A percentile compares a stretch with the other conserved stretches of the same genome.
Evolutionary conservation across 768 basidiomycete species (phyloP).

Genomic region (Suillus paluster): DNA sequence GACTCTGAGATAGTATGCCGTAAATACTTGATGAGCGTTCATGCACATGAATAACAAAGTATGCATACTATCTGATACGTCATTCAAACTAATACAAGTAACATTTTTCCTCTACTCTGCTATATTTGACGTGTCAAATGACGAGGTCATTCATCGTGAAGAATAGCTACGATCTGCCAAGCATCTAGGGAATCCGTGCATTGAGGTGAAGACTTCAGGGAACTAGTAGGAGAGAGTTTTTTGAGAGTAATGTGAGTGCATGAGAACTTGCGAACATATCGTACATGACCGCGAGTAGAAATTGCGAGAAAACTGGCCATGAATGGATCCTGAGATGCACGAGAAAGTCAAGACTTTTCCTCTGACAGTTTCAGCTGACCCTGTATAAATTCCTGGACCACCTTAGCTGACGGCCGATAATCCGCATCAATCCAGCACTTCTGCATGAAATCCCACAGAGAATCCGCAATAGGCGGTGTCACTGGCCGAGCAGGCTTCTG

Average conservation of each 20-base stretch:
- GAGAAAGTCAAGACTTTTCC: neutral
- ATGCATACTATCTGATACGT: too few relatives aligned
- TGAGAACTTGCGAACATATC: neutral
- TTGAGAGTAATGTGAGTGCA: neutral
- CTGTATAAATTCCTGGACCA: neutral
- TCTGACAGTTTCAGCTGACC: conserved; percentile 9
- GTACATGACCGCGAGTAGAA: neutral
- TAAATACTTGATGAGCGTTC: too few relatives aligned
- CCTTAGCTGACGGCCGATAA: conserved; percentile 1
- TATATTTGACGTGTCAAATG: too few relatives aligned
- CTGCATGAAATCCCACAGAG: conserved; percentile 12
- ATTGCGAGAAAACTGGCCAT: neutral
- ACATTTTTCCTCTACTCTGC: too few relatives aligned
- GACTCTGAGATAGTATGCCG: too few relatives aligned
- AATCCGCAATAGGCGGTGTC: neutral
- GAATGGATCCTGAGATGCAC: neutral
- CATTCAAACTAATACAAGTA: too few relatives aligned
- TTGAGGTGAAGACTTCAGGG: neutral
- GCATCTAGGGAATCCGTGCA: neutral
- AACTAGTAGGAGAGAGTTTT: neutral
- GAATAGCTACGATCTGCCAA: neutral
- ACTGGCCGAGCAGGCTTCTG: neutral
- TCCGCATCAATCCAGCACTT: conserved; percentile 19
- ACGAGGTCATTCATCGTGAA: neutral
- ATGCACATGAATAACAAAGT: too few relatives aligned